Evolutionary conservation across 768 basidiomycete genomes (phyloP), one percentile per base, ranked within the genome.

Genomic region (Serpula lacrymans): DNA sequence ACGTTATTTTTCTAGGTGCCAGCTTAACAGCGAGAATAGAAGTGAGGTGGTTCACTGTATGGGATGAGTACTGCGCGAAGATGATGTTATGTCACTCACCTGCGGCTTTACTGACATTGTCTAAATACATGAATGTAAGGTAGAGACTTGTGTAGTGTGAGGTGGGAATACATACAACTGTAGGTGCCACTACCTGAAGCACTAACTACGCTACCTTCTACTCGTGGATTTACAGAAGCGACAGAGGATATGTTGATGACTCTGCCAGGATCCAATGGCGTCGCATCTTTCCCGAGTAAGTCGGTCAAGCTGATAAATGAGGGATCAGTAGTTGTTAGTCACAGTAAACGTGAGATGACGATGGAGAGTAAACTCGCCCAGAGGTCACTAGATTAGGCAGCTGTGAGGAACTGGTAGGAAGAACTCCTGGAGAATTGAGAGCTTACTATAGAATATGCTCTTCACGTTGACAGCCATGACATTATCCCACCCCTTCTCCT

Each of bases 401-500:
- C 16, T 10, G 13, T 17, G 36, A 23, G 16, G 18, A 11, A 35
- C 43, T 6, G 34, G 23, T n/a, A 47, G 23, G 39, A 27, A 9
- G 22, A 39, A 16, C 9, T n/a, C n/a, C n/a, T n/a, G n/a, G 37
- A 16, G n/a, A 11, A 16, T 16, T 4, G 16, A 10, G 7, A 2
- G 59, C 82, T 45, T 46, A 88, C 86, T 70, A 64, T 90, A 93
- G 52, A 88, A 92, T 30, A 86, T 69, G 44, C 80, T 80, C 67
- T 92, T 93, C 37, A 93, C 88, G 54, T 93, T 93, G 26, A 91
- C 77, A 16, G 78, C 76, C 57, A 91, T 75, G 27, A 92, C 70
- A 25, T 83, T 81, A 48, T 92, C 88, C 90, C 90, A 92, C 1
- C 90, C 89, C 49, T 80, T 81, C 49, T 79, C 79, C 60, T 91